Evolutionary conservation across 2,329 filamentous ascomycete species (phyloP), one percentile per base, ranked within the genome.

Genomic region (Sporothrix sp.): DNA sequence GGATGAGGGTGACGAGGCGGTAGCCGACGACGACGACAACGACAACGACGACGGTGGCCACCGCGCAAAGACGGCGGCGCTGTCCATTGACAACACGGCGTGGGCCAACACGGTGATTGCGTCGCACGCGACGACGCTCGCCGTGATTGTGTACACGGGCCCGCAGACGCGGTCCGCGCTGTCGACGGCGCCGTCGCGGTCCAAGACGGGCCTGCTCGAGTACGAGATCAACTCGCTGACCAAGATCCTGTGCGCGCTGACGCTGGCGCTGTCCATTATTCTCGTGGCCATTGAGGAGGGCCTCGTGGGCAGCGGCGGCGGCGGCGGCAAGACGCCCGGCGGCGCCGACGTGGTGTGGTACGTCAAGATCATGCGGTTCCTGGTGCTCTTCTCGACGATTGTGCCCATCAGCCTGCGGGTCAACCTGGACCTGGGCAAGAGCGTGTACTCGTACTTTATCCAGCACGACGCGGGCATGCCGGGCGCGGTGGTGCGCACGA

Each of bases 41-140:
- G 21, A 55, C 11, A 51, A 51, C 10, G 30, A 43, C 16, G 27
- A 27, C 27, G 36, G n/a, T 20, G 23, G 10, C n/a, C 51, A 35
- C 21, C 28, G 21, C 74, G 6, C 25, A 37, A 48, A 44, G 13
- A 57, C 62, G n/a, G 79, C 83, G 2, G 82, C 90, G 1, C 72
- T 98, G 33, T 87, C 81, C 1, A 96, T 98, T 56, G 93, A 98
- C 67, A 96, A 98, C 62, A 97, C 93, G 7, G 93, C 94, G 9
- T 98, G 94, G 93, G 91, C 91, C 16, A 98, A 97, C 63, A 98
- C 93, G 0, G 86, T 98, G 21, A 85, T 98, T 54, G 93, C 93
- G 1, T 97, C 91, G 1, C 93, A 90, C 63, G 91, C 86, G 1
- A 86, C 80, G 4, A 93, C 93, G 0, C 74, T 95, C 52, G 91